phyloP scores from a whole-genome alignment of 2,329 filamentous ascomycete genomes.

The Aureobasidium sp. region DNA sequence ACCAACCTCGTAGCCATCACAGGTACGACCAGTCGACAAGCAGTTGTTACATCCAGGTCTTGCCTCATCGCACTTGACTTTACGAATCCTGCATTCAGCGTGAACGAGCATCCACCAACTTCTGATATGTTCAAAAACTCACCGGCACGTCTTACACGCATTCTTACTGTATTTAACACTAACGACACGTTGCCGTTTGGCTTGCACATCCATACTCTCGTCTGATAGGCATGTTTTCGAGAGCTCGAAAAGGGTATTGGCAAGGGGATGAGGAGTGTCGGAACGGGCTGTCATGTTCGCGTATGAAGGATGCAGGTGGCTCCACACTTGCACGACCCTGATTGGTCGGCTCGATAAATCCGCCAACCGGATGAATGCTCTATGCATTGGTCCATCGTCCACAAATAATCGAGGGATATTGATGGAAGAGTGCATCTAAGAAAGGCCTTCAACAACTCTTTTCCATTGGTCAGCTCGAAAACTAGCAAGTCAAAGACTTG shows the following conservation, averaged over 20 bases:
- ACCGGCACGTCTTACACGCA: not conserved
- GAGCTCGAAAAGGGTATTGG: too few species aligned
- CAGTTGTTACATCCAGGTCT: not conserved
- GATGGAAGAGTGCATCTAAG: too few species aligned
- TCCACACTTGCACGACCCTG: not conserved
- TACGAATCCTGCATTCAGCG: not conserved
- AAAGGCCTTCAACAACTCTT: too few species aligned
- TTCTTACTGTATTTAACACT: not conserved
- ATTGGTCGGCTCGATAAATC: not conserved
- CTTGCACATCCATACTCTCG: not conserved
- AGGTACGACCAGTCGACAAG: not conserved
- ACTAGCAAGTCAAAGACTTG: too few species aligned
- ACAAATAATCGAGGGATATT: not conserved
- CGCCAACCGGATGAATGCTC: not conserved
- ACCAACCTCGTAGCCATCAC: not conserved
- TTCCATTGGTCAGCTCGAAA: too few species aligned
- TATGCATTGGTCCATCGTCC: not conserved
- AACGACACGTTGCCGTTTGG: not conserved
- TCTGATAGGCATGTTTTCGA: not conserved
- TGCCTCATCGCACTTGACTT: not conserved
- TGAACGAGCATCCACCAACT: not conserved
- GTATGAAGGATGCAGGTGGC: not conserved
- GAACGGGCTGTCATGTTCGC: not conserved
- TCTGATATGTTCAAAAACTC: not conserved
- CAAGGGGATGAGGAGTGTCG: too few species aligned